A percentile compares a stretch with the other conserved stretches of the same genome.
phyloP scores from a whole-genome alignment of 768 basidiomycete species.

The Mrakia gelida region DNA sequence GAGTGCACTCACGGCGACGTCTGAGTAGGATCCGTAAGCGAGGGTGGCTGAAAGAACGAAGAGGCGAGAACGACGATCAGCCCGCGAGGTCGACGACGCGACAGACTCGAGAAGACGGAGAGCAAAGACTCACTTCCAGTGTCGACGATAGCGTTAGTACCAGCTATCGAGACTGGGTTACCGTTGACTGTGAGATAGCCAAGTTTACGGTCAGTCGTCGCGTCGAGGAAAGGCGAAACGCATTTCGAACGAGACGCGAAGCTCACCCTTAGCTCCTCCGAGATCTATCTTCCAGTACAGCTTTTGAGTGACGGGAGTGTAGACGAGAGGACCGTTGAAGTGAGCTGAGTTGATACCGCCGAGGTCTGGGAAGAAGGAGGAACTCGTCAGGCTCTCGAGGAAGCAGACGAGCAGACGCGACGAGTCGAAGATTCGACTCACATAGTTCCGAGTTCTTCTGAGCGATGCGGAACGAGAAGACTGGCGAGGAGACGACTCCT shows the following conservation, averaged over 20 bases:
- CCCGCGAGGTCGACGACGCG: too few relatives aligned
- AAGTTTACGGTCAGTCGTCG: neutral
- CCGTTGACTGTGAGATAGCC: neutral
- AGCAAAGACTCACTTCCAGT: neutral
- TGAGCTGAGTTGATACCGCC: slow-evolving; percentile 1
- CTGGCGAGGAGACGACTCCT: neutral
- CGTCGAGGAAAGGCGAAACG: too few relatives aligned
- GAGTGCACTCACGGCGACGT: too few relatives aligned
- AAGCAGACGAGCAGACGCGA: too few relatives aligned
- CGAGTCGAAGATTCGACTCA: neutral
- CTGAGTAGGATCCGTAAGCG: slow-evolving; percentile 1
- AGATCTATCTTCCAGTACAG: slow-evolving; percentile 16
- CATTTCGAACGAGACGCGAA: too few relatives aligned
- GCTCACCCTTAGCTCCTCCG: neutral
- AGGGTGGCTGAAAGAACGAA: neutral
- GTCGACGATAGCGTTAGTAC: slow-evolving; percentile 7
- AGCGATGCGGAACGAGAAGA: slow-evolving; percentile 18
- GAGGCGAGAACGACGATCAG: too few relatives aligned
- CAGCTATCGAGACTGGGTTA: neutral
- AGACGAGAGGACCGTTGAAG: neutral
- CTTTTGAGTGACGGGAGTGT: slow-evolving; percentile 20
- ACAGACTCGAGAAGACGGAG: too few relatives aligned
- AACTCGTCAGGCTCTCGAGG: neutral
- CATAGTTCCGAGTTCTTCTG: slow-evolving; percentile 1
- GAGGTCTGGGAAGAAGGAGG: slow-evolving; percentile 2